A percentile compares a stretch with the other conserved stretches of the same genome.
phyloP scores from a whole-genome alignment of 2,329 filamentous ascomycete species.

The Botrytis paeoniae region DNA sequence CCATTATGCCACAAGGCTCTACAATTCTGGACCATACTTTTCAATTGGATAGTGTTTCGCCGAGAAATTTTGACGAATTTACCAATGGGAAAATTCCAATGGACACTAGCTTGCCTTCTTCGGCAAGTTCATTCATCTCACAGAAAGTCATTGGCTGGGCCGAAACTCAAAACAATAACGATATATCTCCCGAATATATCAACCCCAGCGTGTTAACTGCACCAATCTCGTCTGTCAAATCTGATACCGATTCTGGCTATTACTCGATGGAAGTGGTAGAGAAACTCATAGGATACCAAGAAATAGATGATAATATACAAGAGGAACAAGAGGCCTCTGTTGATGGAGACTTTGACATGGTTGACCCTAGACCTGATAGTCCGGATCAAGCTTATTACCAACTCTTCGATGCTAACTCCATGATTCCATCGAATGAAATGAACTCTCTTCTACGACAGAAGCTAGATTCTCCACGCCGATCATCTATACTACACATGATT shows the following conservation, averaged over 20 bases:
- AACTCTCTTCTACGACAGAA: neutral
- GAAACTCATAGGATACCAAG: neutral
- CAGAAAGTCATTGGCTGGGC: neutral
- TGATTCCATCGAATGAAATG: constrained; percentile 15
- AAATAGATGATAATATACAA: neutral
- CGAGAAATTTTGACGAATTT: neutral
- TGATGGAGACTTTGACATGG: neutral
- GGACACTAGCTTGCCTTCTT: neutral
- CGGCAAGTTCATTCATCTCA: neutral
- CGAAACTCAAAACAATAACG: neutral
- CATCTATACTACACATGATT: constrained; percentile 14
- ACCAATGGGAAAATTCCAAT: neutral
- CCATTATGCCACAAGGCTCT: neutral
- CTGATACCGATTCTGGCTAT: constrained; percentile 11
- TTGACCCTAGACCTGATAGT: neutral
- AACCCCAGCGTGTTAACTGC: constrained; percentile 1
- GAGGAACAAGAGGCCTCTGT: neutral
- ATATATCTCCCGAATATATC: neutral
- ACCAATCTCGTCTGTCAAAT: neutral
- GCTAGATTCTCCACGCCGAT: neutral
- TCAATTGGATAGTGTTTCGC: neutral
- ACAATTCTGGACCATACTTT: neutral
- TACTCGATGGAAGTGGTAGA: constrained; percentile 12
- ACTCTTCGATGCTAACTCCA: constrained; percentile 14
- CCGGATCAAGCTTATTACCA: constrained; percentile 17